Evolutionary conservation across 306 rosid genomes (phyloP).

Genomic region (Urtica urens): DNA sequence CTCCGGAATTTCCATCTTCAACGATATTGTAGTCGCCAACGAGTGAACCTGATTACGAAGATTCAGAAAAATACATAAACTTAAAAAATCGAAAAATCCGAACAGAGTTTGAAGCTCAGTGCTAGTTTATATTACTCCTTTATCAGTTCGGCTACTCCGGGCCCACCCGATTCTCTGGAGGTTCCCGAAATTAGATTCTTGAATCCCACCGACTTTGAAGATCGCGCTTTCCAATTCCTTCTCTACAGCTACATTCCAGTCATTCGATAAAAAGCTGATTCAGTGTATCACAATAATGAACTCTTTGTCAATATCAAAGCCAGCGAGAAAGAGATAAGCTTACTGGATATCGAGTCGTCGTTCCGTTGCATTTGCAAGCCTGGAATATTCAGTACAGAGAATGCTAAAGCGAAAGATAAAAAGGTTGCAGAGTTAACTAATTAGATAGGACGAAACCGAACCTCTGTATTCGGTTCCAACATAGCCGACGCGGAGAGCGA

Average conservation of each 20-base stretch:
- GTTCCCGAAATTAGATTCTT: conserved; percentile 64
- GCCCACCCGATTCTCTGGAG: conserved; percentile 75
- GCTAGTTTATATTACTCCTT: conserved; percentile 53
- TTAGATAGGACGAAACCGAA: conserved; percentile 9
- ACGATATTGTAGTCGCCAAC: conserved; percentile 63
- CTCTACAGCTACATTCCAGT: conserved; percentile 52
- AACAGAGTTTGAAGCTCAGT: conserved; percentile 1
- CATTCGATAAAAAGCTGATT: conserved; percentile 13
- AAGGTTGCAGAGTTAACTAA: neutral
- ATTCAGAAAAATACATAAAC: neutral
- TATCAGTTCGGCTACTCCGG: conserved; percentile 91
- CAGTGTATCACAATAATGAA: neutral
- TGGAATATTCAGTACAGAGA: conserved; percentile 19
- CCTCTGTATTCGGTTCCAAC: conserved; percentile 85
- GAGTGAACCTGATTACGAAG: conserved; percentile 64
- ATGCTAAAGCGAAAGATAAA: neutral
- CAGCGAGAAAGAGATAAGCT: conserved; percentile 5
- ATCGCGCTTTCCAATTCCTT: conserved; percentile 80
- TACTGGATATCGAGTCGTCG: conserved; percentile 49
- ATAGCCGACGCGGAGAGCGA: conserved; percentile 73
- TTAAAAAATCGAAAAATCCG: neutral
- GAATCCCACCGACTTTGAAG: conserved; percentile 77
- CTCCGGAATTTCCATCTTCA: conserved; percentile 86
- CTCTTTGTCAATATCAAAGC: neutral
- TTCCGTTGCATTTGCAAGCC: conserved; percentile 79